Evolutionary conservation across 148 eudicot species (phyloP).

Genomic region (Spergularia marina): DNA sequence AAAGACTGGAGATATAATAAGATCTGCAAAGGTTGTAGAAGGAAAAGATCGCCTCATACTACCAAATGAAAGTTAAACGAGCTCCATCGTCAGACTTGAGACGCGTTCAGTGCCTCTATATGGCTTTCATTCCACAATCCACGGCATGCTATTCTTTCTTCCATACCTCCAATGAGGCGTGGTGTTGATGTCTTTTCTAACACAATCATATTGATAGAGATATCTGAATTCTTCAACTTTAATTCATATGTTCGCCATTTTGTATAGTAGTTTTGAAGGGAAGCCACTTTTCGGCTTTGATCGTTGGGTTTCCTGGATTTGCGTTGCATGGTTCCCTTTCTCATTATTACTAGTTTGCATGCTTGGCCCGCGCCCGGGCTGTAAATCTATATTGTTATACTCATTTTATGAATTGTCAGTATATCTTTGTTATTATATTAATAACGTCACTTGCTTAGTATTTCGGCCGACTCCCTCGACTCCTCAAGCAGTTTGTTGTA

Average conservation of each 20-base stretch:
- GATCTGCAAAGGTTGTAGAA: constrained; percentile 77
- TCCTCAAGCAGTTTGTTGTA: no score
- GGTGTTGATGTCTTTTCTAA: neutral
- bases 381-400: no score
- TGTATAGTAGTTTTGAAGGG: constrained; percentile 77
- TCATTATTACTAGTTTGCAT: no score
- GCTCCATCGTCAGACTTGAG: neutral
- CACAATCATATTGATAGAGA: constrained; percentile 15
- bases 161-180: neutral
- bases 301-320: constrained; percentile 82
- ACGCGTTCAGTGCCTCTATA: neutral
- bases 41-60: constrained; percentile 82
- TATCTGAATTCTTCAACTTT: neutral
- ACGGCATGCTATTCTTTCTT: constrained; percentile 15
- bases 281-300: constrained; percentile 91
- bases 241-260: neutral
- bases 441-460: no score
- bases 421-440: no score
- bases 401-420: no score
- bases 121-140: neutral
- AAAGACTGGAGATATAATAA: constrained; percentile 79
- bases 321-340: constrained; percentile 92
- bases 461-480: no score
- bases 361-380: no score
- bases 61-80: constrained; percentile 46